Conservation (phyloP, 139 green algal species). For the Tetradesmus lagerheimii region DNA sequence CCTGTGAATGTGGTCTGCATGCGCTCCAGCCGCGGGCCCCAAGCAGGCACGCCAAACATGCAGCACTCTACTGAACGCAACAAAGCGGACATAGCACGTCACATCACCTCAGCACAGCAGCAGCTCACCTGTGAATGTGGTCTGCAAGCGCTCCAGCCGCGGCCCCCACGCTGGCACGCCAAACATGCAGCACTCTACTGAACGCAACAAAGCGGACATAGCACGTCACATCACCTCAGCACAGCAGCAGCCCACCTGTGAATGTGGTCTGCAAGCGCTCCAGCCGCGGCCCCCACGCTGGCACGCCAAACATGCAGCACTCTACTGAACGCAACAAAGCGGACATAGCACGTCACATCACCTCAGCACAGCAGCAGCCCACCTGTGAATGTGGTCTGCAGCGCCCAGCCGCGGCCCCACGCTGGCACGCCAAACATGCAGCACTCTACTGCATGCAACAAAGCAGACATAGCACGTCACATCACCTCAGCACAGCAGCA, state of each 20-base stretch:
- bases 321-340: no score
- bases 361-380: no score
- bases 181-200: no score
- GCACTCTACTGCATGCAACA: no score
- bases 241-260: neutral
- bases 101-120: no score
- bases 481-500: no score
- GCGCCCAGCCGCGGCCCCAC: conserved; percentile 22
- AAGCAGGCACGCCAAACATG: conserved; percentile 32
- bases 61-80: no score
- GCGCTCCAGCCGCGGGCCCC: conserved; percentile 35
- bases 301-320: conserved; percentile 34
- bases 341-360: no score
- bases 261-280: conserved; percentile 19
- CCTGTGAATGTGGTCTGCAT: conserved; percentile 2
- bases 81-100: no score
- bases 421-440: neutral
- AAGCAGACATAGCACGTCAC: no score
- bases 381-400: neutral
- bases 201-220: no score
- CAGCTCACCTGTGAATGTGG: neutral
- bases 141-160: conserved; percentile 12
- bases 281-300: conserved; percentile 27
- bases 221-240: no score
- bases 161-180: conserved; percentile 21